phyloP scores from a whole-genome alignment of 2,329 filamentous ascomycete species.

The Venturia effusa region DNA sequence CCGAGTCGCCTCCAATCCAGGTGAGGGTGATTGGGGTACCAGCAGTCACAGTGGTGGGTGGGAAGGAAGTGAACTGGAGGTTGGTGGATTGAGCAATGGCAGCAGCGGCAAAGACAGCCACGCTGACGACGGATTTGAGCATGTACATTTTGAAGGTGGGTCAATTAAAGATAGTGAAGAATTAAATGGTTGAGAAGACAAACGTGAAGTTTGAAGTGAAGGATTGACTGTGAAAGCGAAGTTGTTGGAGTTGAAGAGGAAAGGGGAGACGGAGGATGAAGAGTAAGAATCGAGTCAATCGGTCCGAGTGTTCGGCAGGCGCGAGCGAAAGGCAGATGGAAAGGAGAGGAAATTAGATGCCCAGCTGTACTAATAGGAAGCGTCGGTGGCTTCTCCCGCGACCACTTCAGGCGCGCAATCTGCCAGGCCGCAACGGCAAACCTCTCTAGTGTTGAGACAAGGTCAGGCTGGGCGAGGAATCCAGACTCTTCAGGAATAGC shows the following conservation, averaged over 20 bases:
- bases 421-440: neutral
- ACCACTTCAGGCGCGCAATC: neutral
- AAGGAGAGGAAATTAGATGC: neutral
- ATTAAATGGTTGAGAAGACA: conserved; percentile 15
- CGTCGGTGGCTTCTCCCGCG: neutral
- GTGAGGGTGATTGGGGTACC: conserved; percentile 39
- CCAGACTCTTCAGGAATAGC: neutral
- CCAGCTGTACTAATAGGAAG: neutral
- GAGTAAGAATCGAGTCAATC: neutral
- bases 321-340: neutral
- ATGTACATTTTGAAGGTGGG: conserved; percentile 13
- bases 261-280: neutral
- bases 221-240: conserved; percentile 18
- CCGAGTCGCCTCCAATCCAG: conserved; percentile 34
- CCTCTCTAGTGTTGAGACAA: neutral
- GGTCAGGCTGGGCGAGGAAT: neutral
- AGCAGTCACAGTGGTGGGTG: conserved; percentile 32
- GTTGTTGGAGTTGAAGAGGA: neutral
- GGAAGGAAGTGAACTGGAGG: conserved; percentile 43
- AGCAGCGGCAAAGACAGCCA: conserved; percentile 29
- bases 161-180: conserved; percentile 15
- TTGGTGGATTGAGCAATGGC: conserved; percentile 33
- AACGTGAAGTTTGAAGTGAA: conserved; percentile 14
- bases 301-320: neutral
- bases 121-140: conserved; percentile 19